phyloP scores from a whole-genome alignment of 495 filamentous ascomycete species.

The Cladorrhinum samala region DNA sequence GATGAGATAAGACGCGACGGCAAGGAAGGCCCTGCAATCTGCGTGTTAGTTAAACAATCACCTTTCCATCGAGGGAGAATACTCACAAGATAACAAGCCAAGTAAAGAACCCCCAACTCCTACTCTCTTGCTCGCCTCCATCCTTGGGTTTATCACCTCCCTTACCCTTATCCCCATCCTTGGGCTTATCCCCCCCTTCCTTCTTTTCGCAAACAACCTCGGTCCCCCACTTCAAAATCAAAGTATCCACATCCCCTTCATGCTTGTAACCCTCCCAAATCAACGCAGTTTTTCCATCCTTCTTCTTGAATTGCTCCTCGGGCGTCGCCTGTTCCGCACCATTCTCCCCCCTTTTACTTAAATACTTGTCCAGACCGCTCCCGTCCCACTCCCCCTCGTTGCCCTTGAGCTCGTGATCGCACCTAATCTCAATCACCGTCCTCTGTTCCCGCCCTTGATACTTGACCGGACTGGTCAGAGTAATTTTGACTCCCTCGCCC shows the following conservation, averaged over 20 bases:
- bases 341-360: constrained; percentile 22
- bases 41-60: constrained; percentile 9
- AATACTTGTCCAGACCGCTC: constrained; percentile 37
- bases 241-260: constrained; percentile 41
- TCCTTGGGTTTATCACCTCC: constrained; percentile 14
- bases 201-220: constrained; percentile 70
- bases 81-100: constrained; percentile 95
- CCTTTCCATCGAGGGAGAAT: not conserved
- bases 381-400: constrained; percentile 56
- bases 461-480: constrained; percentile 61
- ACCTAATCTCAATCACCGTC: constrained; percentile 79
- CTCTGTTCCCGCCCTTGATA: constrained; percentile 54
- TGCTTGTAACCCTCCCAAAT: constrained; percentile 65
- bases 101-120: constrained; percentile 89
- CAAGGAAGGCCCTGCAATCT: constrained; percentile 68
- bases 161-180: not conserved
- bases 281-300: constrained; percentile 50
- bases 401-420: constrained; percentile 62
- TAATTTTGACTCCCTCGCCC: constrained; percentile 59
- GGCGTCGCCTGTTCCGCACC: constrained; percentile 27
- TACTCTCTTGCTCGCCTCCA: constrained; percentile 30
- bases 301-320: constrained; percentile 40
- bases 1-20: constrained; percentile 84
- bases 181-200: constrained; percentile 31
- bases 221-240: constrained; percentile 77